Evolutionary conservation across 2,329 filamentous ascomycete genomes (phyloP).

Genomic region (Colletotrichum lentis): DNA sequence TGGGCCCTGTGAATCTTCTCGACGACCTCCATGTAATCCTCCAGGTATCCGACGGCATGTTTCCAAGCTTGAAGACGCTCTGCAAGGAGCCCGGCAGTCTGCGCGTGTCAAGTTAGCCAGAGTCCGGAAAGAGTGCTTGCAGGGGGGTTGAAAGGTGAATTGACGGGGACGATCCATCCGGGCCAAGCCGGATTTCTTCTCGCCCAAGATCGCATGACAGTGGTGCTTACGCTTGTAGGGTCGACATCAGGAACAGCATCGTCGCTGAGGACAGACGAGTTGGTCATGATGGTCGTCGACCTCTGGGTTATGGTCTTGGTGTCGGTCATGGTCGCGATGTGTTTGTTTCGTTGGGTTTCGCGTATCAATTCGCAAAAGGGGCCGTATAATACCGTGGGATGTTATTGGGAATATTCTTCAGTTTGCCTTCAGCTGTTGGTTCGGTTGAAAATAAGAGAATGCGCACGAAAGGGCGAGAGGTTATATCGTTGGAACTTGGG

Average conservation of each 20-base stretch:
- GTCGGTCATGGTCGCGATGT: conserved; percentile 45
- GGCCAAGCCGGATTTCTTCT: neutral
- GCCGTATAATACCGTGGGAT: neutral
- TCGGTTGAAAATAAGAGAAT: neutral
- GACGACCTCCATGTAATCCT: conserved; percentile 85
- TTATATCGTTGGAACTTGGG: conserved; percentile 32
- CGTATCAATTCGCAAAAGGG: neutral
- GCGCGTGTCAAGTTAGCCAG: conserved; percentile 27
- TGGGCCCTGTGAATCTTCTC: conserved; percentile 87
- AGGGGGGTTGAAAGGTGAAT: neutral
- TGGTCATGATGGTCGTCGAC: conserved; percentile 51
- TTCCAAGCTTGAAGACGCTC: conserved; percentile 96
- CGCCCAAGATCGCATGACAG: neutral
- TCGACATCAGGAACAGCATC: conserved; percentile 67
- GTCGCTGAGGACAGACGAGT: conserved; percentile 49
- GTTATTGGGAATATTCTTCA: neutral
- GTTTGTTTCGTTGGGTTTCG: conserved; percentile 39
- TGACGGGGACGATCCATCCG: neutral
- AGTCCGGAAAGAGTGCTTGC: neutral
- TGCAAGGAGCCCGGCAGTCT: conserved; percentile 82
- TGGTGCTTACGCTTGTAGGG: conserved; percentile 61
- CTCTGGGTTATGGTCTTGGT: conserved; percentile 54
- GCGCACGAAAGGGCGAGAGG: neutral
- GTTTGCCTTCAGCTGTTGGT: neutral
- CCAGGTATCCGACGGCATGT: conserved; percentile 88